Evolutionary conservation across 805 yeast genomes (phyloP).

Genomic region (Nakazawaea ambrosiae): DNA sequence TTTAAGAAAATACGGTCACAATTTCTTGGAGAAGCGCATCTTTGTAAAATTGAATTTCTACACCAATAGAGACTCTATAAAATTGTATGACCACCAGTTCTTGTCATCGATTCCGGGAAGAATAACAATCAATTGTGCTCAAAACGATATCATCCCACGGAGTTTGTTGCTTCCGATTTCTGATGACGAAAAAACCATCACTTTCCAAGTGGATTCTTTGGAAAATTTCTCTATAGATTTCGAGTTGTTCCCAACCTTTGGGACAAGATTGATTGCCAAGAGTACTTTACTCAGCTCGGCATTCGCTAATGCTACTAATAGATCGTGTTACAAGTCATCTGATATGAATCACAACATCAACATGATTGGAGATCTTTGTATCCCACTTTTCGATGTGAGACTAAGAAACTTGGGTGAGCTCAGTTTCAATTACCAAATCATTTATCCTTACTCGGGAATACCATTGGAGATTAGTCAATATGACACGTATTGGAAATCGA

Average conservation of each 20-base stretch:
- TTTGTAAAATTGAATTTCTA: conserved; percentile 72
- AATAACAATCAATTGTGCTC: conserved; percentile 70
- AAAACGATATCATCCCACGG: conserved; percentile 81
- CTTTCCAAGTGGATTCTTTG: conserved; percentile 78
- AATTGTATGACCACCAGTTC: conserved; percentile 36
- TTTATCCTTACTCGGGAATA: conserved; percentile 80
- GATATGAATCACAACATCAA: conserved; percentile 31
- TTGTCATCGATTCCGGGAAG: conserved; percentile 62
- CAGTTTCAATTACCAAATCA: conserved; percentile 69
- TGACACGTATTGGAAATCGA: conserved; percentile 96
- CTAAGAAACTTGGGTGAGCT: conserved; percentile 78
- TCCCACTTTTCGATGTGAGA: conserved; percentile 80
- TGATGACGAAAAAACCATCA: conserved; percentile 54
- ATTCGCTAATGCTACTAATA: conserved; percentile 25
- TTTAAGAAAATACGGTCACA: conserved; percentile 89
- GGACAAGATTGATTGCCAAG: conserved; percentile 86
- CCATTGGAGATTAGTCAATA: conserved; percentile 86
- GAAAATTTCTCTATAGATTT: conserved; percentile 73
- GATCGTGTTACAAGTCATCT: conserved; percentile 17
- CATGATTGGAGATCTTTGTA: conserved; percentile 30
- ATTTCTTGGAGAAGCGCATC: conserved; percentile 84
- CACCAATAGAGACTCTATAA: conserved; percentile 35
- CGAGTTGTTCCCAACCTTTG: conserved; percentile 91
- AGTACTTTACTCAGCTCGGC: conserved; percentile 66
- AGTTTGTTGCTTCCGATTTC: conserved; percentile 74